A percentile compares a stretch with the other conserved stretches of the same genome.
These are phyloP conservation scores for Aspergillus bombycis DNA, from an alignment of 2,329 filamentous ascomycete genomes.

Conservation along the genomic window DNA sequence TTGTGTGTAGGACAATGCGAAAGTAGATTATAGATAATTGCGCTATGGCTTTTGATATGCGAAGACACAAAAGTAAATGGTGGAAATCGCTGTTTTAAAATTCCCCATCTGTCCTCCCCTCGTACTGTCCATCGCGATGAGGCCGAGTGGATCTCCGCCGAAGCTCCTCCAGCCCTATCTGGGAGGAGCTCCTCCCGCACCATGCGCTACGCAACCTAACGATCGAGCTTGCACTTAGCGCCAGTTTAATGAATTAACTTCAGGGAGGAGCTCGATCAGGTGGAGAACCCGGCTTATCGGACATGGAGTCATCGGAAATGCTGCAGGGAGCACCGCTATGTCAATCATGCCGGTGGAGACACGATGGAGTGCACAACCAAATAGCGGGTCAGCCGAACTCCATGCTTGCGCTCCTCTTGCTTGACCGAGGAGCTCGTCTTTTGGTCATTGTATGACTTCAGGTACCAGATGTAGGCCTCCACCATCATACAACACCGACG, in stretches of 20 bases:
- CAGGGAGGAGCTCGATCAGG: background rate
- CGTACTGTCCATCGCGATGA: background rate
- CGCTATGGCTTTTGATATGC: background rate
- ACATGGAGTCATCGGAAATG: background rate
- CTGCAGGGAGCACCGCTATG: background rate
- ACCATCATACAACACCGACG: background rate
- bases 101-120: background rate
- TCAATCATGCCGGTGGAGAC: background rate
- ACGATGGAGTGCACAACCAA: background rate
- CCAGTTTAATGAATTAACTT: background rate
- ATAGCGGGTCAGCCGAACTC: background rate
- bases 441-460: background rate
- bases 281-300: background rate
- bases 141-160: background rate
- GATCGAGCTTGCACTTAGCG: background rate
- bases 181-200: background rate
- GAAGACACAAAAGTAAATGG: background rate
- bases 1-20: background rate
- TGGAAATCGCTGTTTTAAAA: background rate
- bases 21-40: background rate
- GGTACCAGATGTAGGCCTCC: background rate
- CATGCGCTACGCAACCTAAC: background rate
- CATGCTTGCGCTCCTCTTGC: background rate
- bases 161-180: background rate
- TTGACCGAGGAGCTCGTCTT: background rate